Evolutionary conservation across 164 flowering plant genomes (phyloP), one percentile per base, ranked within the genome.

Genomic region (Echeveria elegans): DNA sequence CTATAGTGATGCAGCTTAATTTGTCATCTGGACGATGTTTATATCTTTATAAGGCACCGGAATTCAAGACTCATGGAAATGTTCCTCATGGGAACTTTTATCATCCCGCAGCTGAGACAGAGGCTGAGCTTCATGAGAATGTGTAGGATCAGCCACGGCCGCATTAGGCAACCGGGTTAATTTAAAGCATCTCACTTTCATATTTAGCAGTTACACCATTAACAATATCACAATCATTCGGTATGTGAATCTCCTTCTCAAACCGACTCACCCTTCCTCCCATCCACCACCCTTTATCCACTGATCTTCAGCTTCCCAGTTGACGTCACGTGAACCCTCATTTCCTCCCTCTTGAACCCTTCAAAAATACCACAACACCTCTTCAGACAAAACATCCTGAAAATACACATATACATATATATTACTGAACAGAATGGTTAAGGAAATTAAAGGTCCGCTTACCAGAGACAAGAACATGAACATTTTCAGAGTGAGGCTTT

Each of bases 231-330:
- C 63, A 67, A 28, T 67, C 30, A n/a, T 56, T 26, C 31, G 70
- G 70, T 1, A 67, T 36, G 30, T 0, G 64, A 38, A 34, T 21
- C 30, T 67, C 63, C 63, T 67, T 60, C 45, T 38, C 53, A 63
- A 67, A 53, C 28, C 70, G 23, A 50, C 70, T 67, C 70, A 41
- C 59, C 41, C 8, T 67, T 47, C 24, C 40, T 12, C 21, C 60
- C 60, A 16, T 24, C 70, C 18, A 67, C 29, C 30, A 53, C 29
- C 12, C 9, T 26, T n/a, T 4, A 15, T 23, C 59, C 24, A 29
- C 59, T 53, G 14, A 11, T 53, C 59, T 53, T 29, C 30, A 24
- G 59, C 59, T 53, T 26, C 31, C 28, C 7, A 4, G 14, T 29
- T 32, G 32, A 56, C 32, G 26, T 32, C 61, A 56, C 61, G 3